These are phyloP conservation scores for Lactarius sanguifluus DNA, from an alignment of 768 basidiomycete genomes.

Conservation along the genomic window DNA sequence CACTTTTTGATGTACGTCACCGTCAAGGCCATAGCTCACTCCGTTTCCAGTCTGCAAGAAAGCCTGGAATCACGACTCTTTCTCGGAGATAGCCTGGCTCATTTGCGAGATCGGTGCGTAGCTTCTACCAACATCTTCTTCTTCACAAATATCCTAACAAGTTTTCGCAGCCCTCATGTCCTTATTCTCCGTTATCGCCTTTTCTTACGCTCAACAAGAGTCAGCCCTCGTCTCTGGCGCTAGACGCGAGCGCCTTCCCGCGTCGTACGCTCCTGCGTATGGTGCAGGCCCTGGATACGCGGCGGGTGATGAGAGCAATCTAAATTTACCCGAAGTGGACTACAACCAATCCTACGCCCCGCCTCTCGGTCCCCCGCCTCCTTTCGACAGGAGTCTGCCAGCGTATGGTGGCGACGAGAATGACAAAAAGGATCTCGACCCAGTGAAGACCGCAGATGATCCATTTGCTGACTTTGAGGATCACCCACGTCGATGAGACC, in stretches of 20 bases:
- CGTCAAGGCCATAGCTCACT: constrained; percentile 7
- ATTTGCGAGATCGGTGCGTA: constrained; percentile 58
- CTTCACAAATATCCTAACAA: neutral
- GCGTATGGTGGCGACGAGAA: constrained; percentile 43
- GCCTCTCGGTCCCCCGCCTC: constrained; percentile 51
- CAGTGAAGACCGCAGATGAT: constrained; percentile 41
- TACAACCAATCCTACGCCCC: constrained; percentile 41
- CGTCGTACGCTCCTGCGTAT: constrained; percentile 36
- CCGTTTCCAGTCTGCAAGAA: constrained; percentile 54
- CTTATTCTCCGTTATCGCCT: constrained; percentile 65
- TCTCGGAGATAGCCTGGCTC: constrained; percentile 64
- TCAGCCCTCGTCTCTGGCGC: constrained; percentile 47
- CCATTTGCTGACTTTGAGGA: constrained; percentile 56
- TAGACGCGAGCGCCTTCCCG: constrained; percentile 44
- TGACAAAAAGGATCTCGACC: constrained; percentile 33
- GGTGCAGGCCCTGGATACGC: constrained; percentile 29
- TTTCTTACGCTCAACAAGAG: constrained; percentile 78
- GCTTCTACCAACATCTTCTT: neutral
- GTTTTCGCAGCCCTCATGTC: constrained; percentile 48
- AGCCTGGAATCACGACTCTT: constrained; percentile 63
- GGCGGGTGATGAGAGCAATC: constrained; percentile 17
- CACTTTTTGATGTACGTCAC: neutral
- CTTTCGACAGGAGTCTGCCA: constrained; percentile 39
- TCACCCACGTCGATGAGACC: constrained; percentile 7
- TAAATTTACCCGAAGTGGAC: constrained; percentile 31